Base-by-base conservation (phyloP, 176 grass and related monocot genomes). In the Cocos nucifera region DNA sequence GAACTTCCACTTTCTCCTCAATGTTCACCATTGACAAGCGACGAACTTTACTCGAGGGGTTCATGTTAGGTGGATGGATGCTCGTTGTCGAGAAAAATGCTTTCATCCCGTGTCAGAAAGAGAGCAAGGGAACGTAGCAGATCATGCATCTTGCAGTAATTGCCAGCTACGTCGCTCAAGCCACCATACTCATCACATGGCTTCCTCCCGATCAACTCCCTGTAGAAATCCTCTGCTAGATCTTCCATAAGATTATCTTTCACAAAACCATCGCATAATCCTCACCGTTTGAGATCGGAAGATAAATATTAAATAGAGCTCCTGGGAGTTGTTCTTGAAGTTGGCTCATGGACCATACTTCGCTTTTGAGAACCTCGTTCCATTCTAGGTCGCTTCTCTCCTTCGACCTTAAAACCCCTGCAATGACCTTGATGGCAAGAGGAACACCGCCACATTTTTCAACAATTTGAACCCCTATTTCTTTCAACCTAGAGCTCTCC, bases 391-490 rank as follows among this genome's bases (percentile, higher is more conserved):
- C n/a, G n/a, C n/a, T n/a, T n/a, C n/a, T n/a, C n/a, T n/a, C n/a
- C n/a, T n/a, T n/a, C n/a, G n/a, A n/a, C n/a, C n/a, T n/a, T n/a
- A n/a, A n/a, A n/a, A n/a, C n/a, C n/a, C n/a, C n/a, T n/a, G n/a
- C n/a, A n/a, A n/a, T n/a, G n/a, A n/a, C n/a, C 73, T 86, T 95
- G 48, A 95, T 80, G 17, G 85, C 85, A 17, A 95, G 71, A 19
- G 89, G 89, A 61, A 85, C 74, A 50, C 85, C 89, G 4, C 78
- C 57, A 26, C 89, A 89, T 75, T 59, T 83, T 58, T 95, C 76
- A 17, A 73, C 62, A 4, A 95, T 82, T 64, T 89, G 75, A 71
- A 75, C 39, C 56, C 89, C 89, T 0, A 86, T 28, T 58, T 89
- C 85, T 62, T 80, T 80, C 22, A 89, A 59, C 5, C 27, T 14